Conservation (phyloP, 2,329 filamentous ascomycete genomes). For the Davidsoniella neocaledoniae region DNA sequence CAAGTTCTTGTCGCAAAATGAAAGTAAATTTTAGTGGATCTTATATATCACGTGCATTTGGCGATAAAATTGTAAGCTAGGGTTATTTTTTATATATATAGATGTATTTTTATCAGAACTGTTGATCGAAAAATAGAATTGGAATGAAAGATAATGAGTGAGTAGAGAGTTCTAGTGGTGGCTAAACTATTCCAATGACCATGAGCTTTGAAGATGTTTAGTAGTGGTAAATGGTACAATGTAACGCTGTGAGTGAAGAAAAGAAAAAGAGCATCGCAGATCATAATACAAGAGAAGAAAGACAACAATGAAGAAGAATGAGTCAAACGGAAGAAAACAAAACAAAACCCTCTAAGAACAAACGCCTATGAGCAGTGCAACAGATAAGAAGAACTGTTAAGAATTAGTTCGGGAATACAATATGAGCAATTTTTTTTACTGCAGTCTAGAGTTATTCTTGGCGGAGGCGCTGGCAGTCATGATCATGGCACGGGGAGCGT, state of each 20-base stretch:
- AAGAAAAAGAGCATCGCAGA: constrained; percentile 1
- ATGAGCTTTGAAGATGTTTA: neutral
- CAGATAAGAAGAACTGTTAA: neutral
- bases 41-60: neutral
- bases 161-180: constrained; percentile 1
- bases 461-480: constrained; percentile 56
- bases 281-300: neutral
- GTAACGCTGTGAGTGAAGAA: neutral
- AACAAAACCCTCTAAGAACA: neutral
- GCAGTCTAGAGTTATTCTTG: constrained; percentile 40
- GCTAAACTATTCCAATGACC: constrained; percentile 1
- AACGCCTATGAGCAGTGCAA: neutral
- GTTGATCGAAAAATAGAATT: neutral
- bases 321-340: neutral
- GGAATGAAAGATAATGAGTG: neutral
- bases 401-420: neutral
- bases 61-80: neutral
- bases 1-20: too few relatives aligned
- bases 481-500: constrained; percentile 55
- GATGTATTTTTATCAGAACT: neutral
- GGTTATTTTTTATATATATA: neutral
- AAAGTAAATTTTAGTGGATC: neutral
- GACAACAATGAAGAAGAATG: neutral
- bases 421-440: constrained; percentile 15
- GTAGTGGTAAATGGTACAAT: too few relatives aligned